Base-by-base conservation (phyloP, 2,329 filamentous ascomycete species). In the Neofusicoccum parvum region DNA sequence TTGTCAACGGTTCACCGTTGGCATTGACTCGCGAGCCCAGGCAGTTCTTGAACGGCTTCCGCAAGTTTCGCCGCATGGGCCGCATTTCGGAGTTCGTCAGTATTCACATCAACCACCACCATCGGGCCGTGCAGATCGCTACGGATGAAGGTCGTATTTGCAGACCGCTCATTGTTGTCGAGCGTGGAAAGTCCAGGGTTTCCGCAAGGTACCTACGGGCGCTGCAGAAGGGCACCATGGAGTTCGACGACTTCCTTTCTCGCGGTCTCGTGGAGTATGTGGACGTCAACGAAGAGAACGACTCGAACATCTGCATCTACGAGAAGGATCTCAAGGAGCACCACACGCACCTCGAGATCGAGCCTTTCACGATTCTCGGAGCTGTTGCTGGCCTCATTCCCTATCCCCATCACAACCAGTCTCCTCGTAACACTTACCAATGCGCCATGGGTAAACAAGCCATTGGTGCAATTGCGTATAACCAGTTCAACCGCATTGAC, bases 381-480 rank as follows among this genome's bases (percentile, higher is more conserved):
- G 95, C 95, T 53, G 95, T 99, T 32, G 95, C 95, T 45, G 95
- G 95, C 49, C 84, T 99, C 43, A 99, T 99, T 76, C 95, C 95
- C 4, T 99, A 98, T 74, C 95, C 95, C 9, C 95, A 99, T 77
- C 95, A 99, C 83, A 99, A 99, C 79, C 95, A 99, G 78, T 99
- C 96, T 15, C 95, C 95, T 10, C 87, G 95, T 85, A 99, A 99
- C 76, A 99, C 95, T 0, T 99, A 99, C 75, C 94, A 98, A 84
- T 97, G 94, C 81, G 95, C 95, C 80, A 99, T 99, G 95, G 95
- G 95, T 86, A 99, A 99, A 81, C 95, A 99, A 90, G 95, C 95
- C 45, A 98, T 99, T 76, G 95, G 95, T 39, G 94, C 94, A 39
- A 98, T 99, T 75, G 95, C 94, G 15, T 96, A 97, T 75, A 99